Base-by-base conservation (phyloP, 108 stramenopile genomes). In the Schizochytrium sp. region DNA sequence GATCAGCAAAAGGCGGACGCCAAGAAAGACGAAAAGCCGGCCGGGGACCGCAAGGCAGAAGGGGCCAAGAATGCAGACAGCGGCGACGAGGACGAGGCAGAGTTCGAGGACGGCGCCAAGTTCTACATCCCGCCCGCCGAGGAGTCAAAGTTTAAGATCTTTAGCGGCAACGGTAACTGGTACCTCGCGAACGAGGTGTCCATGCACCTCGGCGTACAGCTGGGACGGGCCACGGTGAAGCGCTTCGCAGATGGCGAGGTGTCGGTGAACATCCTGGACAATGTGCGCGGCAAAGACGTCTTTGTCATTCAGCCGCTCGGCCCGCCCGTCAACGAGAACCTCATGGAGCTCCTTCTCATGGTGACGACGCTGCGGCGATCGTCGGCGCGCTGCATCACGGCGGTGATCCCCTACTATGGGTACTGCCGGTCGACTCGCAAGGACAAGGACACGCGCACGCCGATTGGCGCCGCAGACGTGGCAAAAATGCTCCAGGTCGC, bases 361-460 rank as follows among this genome's bases (percentile, higher is more conserved):
- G 92, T 98, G 51, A 97, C 98, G 34, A 95, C 95, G n/a, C 76
- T 83, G 76, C 76, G 76, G 43, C 76, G 76, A 18, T 83, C 76
- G 16, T 83, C 76, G 48, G 76, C 76, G n/a, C n/a, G 76, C 44
- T 53, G 51, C 23, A 98, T 98, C 8, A 91, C 97, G 29, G 94
- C 97, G 55, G 97, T 98, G 91, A 98, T 98, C 29, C 98, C 98
- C 72, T 97, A 98, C 72, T 97, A 98, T 87, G 98, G 98, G 44
- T 98, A 98, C 91, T 98, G 98, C 91, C 97, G 99, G 88, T 99
- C 98, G 91, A 98, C 99, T 57, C 92, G 98, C 88, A 98, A 99
- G 92, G 94, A 98, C 53, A 99, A 99, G 93, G 98, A 96, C 96
- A 92, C 96, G 97, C 57, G 94, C 98, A 58, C 98, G 98, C 99